Base-by-base conservation (phyloP, 225 moss, liverwort and hornwort genomes). In the Lunularia cruciata region DNA sequence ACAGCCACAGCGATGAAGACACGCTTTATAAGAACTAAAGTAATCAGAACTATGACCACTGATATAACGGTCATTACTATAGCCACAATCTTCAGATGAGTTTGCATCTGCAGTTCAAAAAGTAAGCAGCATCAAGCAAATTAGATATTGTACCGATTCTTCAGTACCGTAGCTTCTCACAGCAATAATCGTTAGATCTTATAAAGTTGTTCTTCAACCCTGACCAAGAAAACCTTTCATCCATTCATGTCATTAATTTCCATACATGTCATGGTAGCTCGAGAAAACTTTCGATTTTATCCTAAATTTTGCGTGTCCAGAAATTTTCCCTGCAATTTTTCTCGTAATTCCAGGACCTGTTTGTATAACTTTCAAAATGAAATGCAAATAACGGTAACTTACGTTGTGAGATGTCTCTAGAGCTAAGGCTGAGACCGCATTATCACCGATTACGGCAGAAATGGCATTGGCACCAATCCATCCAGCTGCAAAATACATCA, bases 391-490 rank as follows among this genome's bases (percentile, higher is more conserved):
- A 5, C 20, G 4, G 54, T 37, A 35, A 77, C 77, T 77, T 67
- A 81, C 81, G 12, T 51, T 66, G 36, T 55, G 58, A 31, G 81
- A 73, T 13, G 81, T 74, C 57, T 90, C 76, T 26, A 92, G 83
- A 0, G 84, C 78, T 26, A 92, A 59, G 37, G 83, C 63, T 62
- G 90, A 83, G 54, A 83, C 73, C 10, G 90, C 92, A 25, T 85
- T 77, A 32, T 71, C 57, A 51, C 95, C 95, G 10, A 95, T 71
- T 22, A 95, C 52, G 31, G 86, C 78, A 3, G 92, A 81, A 19
- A 95, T 83, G 36, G 90, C 88, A 36, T 92, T 84, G 75, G 79
- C 78, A 38, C 95, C 95, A 47, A 95, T 95, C 95, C 95, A 95
- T 39, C 95, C 95, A 67, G 95, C 95, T 95, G 83, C 77, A 65